Evolutionary conservation across 2,329 filamentous ascomycete genomes (phyloP), one percentile per base, ranked within the genome.

Genomic region (Huntiella moniliformis): DNA sequence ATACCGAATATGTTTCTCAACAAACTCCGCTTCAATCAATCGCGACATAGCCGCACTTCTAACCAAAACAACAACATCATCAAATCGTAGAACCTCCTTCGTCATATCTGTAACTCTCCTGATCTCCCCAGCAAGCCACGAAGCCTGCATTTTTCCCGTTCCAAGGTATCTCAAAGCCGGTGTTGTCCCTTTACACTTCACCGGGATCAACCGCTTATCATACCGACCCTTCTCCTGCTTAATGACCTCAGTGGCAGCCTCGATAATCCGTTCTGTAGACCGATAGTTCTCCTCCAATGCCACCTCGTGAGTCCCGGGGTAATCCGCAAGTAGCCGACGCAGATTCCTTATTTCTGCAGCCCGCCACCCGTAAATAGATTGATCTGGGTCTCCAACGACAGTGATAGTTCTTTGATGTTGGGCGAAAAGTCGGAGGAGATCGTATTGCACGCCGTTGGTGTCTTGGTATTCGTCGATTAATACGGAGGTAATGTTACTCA

Each of bases 401-500:
- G 88, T 96, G 53, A 96, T 88, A n/a, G 77, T 72, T 47, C 74
- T 72, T 38, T 71, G 69, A 16, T 68, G 64, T 50, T 84, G 76
- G 1, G 87, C 84, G 55, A 98, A 79, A 1, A 94, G 69, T 51
- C 74, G 79, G 86, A 95, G 95, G 37, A 98, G 66, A 54, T 95
- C 85, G 56, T 93, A 96, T 60, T 98, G 88, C 4, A 95, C 79
- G 15, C 84, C 74, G 57, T 96, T 98, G 5, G 88, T 96, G 61
- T 98, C 88, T 61, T 98, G 88, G 52, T 95, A 98, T 57, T 98
- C 88, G 58, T 98, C 88, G 51, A 98, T 92, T 39, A 98, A 68
- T 5, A 96, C 86, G 0, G 84, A 76, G 59, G 95, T 78, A 13
- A 98, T 77, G 54, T 94, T 95, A 11, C 79, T 79, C 3, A 95